Conservation (phyloP, 495 filamentous ascomycete genomes). For the Aspergillus carlsbadensis region DNA sequence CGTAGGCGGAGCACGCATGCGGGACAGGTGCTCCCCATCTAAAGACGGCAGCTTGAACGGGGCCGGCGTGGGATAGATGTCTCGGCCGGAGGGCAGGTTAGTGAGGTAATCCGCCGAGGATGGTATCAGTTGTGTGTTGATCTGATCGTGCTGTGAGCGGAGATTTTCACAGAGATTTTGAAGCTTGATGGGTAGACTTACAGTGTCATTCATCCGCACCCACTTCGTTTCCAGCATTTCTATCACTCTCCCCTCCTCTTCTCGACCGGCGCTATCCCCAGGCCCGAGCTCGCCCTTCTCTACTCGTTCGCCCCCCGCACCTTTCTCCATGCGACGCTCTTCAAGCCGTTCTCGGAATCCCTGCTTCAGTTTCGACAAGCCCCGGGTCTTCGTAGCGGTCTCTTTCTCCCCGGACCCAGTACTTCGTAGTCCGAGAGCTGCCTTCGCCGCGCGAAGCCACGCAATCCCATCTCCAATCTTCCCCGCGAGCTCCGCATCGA, state of each 20-base stretch:
- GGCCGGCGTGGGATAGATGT: conserved; percentile 67
- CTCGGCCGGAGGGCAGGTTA: conserved; percentile 81
- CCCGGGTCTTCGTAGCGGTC: conserved; percentile 37
- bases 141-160: conserved; percentile 41
- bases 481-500: conserved; percentile 81
- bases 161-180: neutral
- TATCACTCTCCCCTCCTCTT: conserved; percentile 83
- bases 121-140: conserved; percentile 77
- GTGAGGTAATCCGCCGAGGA: conserved; percentile 65
- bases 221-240: conserved; percentile 88
- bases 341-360: conserved; percentile 51
- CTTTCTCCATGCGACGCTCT: conserved; percentile 64
- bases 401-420: conserved; percentile 17
- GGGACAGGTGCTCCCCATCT: conserved; percentile 54
- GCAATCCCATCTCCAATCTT: conserved; percentile 79
- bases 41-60: conserved; percentile 59
- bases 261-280: conserved; percentile 77
- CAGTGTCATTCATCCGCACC: conserved; percentile 89
- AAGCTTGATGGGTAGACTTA: conserved; percentile 42
- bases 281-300: conserved; percentile 67
- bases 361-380: conserved; percentile 42
- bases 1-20: conserved; percentile 44
- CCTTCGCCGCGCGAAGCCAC: conserved; percentile 73
- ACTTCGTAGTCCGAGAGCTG: conserved; percentile 60
- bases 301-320: conserved; percentile 53